A percentile compares a stretch with the other conserved stretches of the same genome.
Evolutionary conservation across 106 monocot genomes (phyloP).

Genomic region (Iris macrosiphon): DNA sequence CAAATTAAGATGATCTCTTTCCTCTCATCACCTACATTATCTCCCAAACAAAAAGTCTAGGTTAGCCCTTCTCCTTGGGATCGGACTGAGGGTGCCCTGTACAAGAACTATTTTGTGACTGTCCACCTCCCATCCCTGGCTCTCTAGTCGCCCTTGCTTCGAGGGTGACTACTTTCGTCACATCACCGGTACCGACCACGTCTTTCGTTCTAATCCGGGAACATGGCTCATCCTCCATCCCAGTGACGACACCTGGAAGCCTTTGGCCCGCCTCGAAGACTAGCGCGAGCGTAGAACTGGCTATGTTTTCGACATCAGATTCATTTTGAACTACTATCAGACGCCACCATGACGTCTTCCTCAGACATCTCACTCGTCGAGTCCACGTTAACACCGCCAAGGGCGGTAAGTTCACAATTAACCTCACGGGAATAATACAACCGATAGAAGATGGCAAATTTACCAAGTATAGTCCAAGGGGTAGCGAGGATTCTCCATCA

Average conservation of each 20-base stretch:
- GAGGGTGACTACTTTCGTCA: conserved; percentile 87
- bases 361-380: conserved; percentile 44
- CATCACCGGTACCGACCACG: conserved; percentile 65
- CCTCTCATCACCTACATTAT: no score
- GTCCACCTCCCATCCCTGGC: conserved; percentile 88
- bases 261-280: conserved; percentile 85
- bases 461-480: no score
- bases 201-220: conserved; percentile 81
- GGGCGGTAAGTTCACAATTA: no score
- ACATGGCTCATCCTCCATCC: conserved; percentile 87
- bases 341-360: conserved; percentile 21
- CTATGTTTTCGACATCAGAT: conserved; percentile 51
- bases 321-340: conserved; percentile 63
- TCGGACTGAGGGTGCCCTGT: no score
- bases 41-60: no score
- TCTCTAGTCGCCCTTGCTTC: conserved; percentile 85
- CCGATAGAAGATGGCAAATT: no score
- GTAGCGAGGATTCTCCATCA: no score
- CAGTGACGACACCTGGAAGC: conserved; percentile 76
- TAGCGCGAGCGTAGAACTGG: conserved; percentile 84
- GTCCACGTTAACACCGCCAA: conserved; percentile 36
- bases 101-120: conserved; percentile 75
- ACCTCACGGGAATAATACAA: no score
- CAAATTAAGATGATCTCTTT: no score
- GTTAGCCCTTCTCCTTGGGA: no score